A percentile compares a stretch with the other conserved stretches of the same genome.
Evolutionary conservation across 345 rosid species (phyloP).

Genomic region (Luvunga scandens): DNA sequence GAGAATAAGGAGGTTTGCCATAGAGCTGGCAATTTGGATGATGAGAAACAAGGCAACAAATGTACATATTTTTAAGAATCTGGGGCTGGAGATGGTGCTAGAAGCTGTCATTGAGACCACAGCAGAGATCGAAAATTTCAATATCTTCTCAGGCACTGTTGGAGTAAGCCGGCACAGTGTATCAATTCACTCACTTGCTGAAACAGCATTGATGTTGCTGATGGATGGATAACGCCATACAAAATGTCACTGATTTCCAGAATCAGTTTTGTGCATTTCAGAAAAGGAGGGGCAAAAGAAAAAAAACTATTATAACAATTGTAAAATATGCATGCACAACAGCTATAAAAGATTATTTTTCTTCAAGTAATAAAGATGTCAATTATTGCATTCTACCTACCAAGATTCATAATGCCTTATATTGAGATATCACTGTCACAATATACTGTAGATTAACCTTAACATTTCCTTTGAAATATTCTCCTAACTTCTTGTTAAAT

Average conservation of each 20-base stretch:
- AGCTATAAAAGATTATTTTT: constrained; percentile 10
- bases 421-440: background rate
- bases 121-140: constrained; percentile 74
- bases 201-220: constrained; percentile 49
- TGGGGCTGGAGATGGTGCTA: constrained; percentile 55
- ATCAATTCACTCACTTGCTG: constrained; percentile 60
- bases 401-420: background rate
- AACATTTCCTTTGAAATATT: background rate
- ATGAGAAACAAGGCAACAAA: constrained; percentile 48
- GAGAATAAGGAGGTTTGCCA: constrained; percentile 70
- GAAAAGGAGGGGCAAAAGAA: background rate
- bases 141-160: constrained; percentile 69
- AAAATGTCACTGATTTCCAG: background rate
- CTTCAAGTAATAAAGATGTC: constrained; percentile 13
- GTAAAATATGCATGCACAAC: background rate
- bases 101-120: constrained; percentile 67
- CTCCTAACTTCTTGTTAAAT: background rate
- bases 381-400: background rate
- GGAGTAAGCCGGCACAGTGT: constrained; percentile 67
- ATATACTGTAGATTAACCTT: background rate
- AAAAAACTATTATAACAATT: too few relatives aligned
- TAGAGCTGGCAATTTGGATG: constrained; percentile 83
- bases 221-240: constrained; percentile 8
- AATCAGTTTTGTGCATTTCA: too few relatives aligned
- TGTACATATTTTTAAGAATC: constrained; percentile 30